A percentile compares a stretch with the other conserved stretches of the same genome.
Conservation (phyloP, 2,329 filamentous ascomycete genomes). For the Aspergillus nomiae region DNA sequence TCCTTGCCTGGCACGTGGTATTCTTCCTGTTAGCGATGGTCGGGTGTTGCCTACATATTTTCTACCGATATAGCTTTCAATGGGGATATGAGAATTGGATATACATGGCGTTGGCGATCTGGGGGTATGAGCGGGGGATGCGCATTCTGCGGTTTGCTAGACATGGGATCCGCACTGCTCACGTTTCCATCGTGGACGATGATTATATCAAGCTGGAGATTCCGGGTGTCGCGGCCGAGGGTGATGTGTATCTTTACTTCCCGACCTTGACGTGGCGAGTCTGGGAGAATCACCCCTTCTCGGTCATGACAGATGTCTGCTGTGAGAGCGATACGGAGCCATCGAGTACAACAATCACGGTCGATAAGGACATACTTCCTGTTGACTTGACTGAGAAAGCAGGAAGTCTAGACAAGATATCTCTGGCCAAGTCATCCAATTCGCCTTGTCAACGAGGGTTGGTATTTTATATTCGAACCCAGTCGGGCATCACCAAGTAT, state of each 20-base stretch:
- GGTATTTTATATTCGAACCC: not conserved
- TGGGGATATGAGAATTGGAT: slow-evolving; percentile 54
- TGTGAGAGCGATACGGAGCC: not conserved
- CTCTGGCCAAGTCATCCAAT: not conserved
- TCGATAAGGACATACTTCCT: not conserved
- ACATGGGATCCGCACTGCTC: not conserved
- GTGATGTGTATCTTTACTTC: slow-evolving; percentile 8
- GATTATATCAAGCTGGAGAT: slow-evolving; percentile 6
- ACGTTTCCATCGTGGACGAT: not conserved
- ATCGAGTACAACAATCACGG: not conserved
- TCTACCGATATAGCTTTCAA: slow-evolving; percentile 40
- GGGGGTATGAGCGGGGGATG: not conserved
- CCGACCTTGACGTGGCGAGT: slow-evolving; percentile 6
- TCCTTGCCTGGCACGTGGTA: slow-evolving; percentile 36
- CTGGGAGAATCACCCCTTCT: slow-evolving; percentile 12
- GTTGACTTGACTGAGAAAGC: not conserved
- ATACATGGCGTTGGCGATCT: not conserved
- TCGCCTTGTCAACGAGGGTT: not conserved
- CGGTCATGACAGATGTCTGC: not conserved
- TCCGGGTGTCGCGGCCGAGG: not conserved
- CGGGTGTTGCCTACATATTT: slow-evolving; percentile 41
- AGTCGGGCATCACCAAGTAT: not conserved
- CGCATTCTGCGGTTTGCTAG: not conserved
- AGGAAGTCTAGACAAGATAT: not conserved
- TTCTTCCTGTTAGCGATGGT: slow-evolving; percentile 32